These are phyloP conservation scores for Pseudomicrostroma phylloplanum DNA, from an alignment of 1,284 basidiomycete genomes.

Conservation along the genomic window DNA sequence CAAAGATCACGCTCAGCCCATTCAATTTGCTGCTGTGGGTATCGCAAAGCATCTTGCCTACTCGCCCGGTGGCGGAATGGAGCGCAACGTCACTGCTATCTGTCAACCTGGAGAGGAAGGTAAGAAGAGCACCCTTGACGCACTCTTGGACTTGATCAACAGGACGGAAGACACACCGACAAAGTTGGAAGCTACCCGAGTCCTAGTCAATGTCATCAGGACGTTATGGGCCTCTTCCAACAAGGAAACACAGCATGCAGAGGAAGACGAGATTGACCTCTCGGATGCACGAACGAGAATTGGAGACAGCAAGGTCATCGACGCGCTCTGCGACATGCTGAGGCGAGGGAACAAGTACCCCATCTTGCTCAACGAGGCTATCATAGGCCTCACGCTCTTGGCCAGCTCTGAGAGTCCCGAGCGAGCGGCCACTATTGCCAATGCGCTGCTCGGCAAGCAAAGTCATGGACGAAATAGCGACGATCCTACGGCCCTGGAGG, in stretches of 20 bases:
- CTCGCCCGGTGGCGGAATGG: constrained; percentile 49
- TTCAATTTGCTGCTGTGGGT: constrained; percentile 81
- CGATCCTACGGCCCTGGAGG: background rate
- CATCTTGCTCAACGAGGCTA: constrained; percentile 78
- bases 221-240: constrained; percentile 26
- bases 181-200: constrained; percentile 79
- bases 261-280: background rate
- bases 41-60: constrained; percentile 81
- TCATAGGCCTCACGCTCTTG: constrained; percentile 74
- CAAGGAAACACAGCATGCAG: background rate
- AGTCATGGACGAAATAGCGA: background rate
- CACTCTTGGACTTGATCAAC: constrained; percentile 67
- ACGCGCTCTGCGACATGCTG: constrained; percentile 66
- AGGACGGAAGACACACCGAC: constrained; percentile 76
- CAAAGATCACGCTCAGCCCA: constrained; percentile 52
- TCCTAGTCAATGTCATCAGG: constrained; percentile 71
- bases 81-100: constrained; percentile 59
- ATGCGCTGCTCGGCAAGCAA: background rate
- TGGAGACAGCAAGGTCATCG: constrained; percentile 21
- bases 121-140: constrained; percentile 5
- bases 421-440: constrained; percentile 51
- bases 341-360: constrained; percentile 72
- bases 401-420: constrained; percentile 55
- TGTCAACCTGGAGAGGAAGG: constrained; percentile 52
- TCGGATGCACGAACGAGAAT: constrained; percentile 6